phyloP scores from a whole-genome alignment of 805 yeast genomes.

The Zygosaccharomyces pseudorouxii region DNA sequence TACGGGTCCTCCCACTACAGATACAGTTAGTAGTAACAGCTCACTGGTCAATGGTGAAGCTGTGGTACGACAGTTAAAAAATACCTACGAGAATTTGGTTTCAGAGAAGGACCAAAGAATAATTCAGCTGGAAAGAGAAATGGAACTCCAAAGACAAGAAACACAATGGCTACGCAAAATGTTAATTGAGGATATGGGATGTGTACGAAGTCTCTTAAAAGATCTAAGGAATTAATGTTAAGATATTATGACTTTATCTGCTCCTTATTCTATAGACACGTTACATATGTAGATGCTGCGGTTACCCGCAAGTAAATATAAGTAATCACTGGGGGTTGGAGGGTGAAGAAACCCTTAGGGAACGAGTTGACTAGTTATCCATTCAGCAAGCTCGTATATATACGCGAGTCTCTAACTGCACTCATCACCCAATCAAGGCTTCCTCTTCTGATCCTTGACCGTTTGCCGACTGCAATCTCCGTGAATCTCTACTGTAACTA shows the following conservation, averaged over 20 bases:
- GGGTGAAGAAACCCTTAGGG: conserved; percentile 5
- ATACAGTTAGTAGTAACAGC: not conserved
- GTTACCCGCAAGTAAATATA: conserved; percentile 10
- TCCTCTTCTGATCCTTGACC: no score
- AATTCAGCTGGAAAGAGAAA: conserved; percentile 28
- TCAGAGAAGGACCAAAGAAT: conserved; percentile 33
- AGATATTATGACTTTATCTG: not conserved
- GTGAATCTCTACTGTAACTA: not conserved
- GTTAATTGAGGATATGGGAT: conserved; percentile 36
- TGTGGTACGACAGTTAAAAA: conserved; percentile 21
- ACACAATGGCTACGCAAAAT: conserved; percentile 35
- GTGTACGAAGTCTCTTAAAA: conserved; percentile 31
- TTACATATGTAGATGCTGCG: not conserved
- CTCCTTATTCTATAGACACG: not conserved
- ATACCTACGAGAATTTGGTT: conserved; percentile 26
- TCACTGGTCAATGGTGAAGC: conserved; percentile 15
- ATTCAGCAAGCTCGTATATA: no score
- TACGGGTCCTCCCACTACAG: not conserved
- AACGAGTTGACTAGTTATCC: not conserved
- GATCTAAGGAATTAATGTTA: conserved; percentile 21
- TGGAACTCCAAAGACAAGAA: conserved; percentile 34
- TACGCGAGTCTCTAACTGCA: no score
- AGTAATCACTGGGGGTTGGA: not conserved
- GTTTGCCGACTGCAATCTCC: no score
- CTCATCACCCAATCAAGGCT: no score